Percentiles rank a stretch among this genome's conserved stretches.
Evolutionary conservation across 257 asterid genomes (phyloP).

Genomic region (Gynochthodes officinalis): DNA sequence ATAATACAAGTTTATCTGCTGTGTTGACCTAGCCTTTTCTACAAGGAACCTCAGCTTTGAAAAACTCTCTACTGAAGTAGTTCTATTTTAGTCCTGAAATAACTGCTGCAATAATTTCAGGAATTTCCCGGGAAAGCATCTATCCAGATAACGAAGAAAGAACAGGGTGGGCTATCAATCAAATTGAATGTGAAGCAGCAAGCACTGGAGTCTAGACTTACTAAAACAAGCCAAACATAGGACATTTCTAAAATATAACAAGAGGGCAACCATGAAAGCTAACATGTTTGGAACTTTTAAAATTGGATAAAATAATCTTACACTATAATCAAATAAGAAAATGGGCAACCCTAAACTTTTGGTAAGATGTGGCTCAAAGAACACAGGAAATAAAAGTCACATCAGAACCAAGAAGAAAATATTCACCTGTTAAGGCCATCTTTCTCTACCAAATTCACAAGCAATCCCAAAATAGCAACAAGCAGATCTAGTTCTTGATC

Average conservation of each 20-base stretch:
- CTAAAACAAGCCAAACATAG: not conserved
- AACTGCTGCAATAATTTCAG: not conserved
- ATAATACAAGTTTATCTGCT: not conserved
- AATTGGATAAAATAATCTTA: not conserved
- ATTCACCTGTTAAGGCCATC: conserved; percentile 58
- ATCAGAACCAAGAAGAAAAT: not conserved
- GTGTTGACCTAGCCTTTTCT: not conserved
- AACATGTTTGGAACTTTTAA: not conserved
- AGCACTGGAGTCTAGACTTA: not conserved
- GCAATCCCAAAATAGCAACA: conserved; percentile 80
- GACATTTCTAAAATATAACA: not conserved
- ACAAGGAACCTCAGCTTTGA: not conserved
- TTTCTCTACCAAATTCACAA: conserved; percentile 83
- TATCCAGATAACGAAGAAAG: no score
- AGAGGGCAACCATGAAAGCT: not conserved
- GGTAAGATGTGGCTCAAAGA: not conserved
- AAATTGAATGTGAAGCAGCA: no score
- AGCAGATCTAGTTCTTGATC: conserved; percentile 79
- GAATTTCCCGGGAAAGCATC: no score
- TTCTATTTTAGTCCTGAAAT: not conserved
- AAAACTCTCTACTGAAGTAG: not conserved
- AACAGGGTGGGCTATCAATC: no score
- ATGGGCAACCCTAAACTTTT: not conserved
- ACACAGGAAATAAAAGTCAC: not conserved
- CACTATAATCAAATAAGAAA: not conserved